Percentiles rank a stretch among this genome's conserved stretches.
Evolutionary conservation across 148 eudicot species (phyloP).

Genomic region (Heliamphora exappendiculata): DNA sequence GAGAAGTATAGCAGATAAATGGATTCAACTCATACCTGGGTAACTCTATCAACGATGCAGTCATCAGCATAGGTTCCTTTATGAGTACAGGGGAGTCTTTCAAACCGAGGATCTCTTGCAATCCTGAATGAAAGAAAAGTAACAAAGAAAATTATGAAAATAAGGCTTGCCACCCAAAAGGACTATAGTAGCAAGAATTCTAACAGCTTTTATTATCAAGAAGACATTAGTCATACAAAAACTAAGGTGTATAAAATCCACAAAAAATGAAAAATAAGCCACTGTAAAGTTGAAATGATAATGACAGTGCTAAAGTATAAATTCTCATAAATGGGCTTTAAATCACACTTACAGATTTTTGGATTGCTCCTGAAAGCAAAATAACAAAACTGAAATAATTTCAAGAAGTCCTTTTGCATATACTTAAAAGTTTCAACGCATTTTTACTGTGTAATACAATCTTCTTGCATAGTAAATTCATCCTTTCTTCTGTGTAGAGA

Average conservation of each 20-base stretch:
- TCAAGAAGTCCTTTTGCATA: not conserved
- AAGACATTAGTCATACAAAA: not conserved
- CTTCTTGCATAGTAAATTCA: not conserved
- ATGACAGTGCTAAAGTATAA: not conserved
- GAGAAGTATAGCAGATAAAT: not conserved
- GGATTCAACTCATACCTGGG: conserved; percentile 48
- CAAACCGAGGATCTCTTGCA: conserved; percentile 96
- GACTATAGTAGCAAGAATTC: not conserved
- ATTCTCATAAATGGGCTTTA: not conserved
- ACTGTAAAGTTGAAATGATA: not conserved
- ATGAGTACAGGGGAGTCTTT: conserved; percentile 87
- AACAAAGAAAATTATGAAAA: not conserved
- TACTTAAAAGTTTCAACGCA: not conserved
- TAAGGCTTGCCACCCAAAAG: not conserved
- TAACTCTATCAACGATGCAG: conserved; percentile 80
- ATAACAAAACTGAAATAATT: not conserved
- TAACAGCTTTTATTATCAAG: not conserved
- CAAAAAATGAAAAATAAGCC: not conserved
- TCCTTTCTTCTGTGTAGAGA: not conserved
- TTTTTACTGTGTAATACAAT: not conserved
- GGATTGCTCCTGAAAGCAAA: not conserved
- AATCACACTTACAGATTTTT: no score
- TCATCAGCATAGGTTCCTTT: conserved; percentile 99
- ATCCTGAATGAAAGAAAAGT: conserved; percentile 42
- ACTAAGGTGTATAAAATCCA: not conserved